Percentiles rank a stretch among this genome's conserved stretches.
Evolutionary conservation across 1,139 yeast genomes (phyloP).

Genomic region (Blastobotrys elegans): DNA sequence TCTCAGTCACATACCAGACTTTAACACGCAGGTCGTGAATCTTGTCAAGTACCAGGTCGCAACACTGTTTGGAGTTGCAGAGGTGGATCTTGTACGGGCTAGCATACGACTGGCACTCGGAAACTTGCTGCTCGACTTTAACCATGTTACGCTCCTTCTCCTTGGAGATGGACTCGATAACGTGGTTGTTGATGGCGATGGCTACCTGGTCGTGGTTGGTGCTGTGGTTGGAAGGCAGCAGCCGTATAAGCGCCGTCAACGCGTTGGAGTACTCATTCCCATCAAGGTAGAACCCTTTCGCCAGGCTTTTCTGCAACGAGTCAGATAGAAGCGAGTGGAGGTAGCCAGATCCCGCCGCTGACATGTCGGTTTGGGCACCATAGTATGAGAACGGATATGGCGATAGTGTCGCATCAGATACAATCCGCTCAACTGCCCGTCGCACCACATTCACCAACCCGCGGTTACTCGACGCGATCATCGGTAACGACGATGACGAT

Average conservation of each 20-base stretch:
- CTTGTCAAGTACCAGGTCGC: conserved; percentile 17
- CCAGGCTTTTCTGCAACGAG: conserved; percentile 23
- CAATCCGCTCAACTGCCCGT: conserved; percentile 13
- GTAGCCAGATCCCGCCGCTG: conserved; percentile 13
- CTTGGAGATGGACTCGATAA: conserved; percentile 19
- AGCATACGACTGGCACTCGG: conserved; percentile 20
- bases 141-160: conserved; percentile 21
- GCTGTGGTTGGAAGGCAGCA: conserved; percentile 20
- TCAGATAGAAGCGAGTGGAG: conserved; percentile 20
- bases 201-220: conserved; percentile 21
- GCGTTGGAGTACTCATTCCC: conserved; percentile 28
- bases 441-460: conserved; percentile 12
- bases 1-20: conserved; percentile 35
- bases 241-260: conserved; percentile 20
- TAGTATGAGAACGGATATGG: conserved; percentile 10
- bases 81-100: conserved; percentile 24
- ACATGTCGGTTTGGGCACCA: conserved; percentile 1
- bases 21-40: conserved; percentile 25
- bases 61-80: conserved; percentile 17
- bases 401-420: conserved; percentile 11
- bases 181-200: conserved; percentile 21
- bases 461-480: conserved; percentile 13
- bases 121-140: conserved; percentile 17
- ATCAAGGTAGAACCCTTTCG: conserved; percentile 23
- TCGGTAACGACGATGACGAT: neutral